Conservation (phyloP, 2,329 filamentous ascomycete species). For the Hypoxylon sp. region DNA sequence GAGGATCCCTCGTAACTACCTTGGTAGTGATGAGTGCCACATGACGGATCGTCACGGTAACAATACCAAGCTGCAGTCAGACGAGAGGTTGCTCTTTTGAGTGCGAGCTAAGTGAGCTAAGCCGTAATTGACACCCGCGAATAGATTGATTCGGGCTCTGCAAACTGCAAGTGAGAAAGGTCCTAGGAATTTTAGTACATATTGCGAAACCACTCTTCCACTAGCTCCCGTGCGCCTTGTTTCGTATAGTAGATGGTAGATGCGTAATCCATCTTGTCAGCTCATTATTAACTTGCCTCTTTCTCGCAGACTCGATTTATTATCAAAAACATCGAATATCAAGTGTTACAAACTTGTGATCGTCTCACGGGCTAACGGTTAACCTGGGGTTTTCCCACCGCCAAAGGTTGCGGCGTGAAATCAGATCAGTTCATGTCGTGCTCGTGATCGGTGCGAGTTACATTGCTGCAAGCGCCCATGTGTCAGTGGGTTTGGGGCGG, state of each 20-base stretch:
- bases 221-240: conserved; percentile 19
- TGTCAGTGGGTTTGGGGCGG: conserved; percentile 37
- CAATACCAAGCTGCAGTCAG: conserved; percentile 36
- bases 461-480: conserved; percentile 44
- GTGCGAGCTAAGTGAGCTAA: conserved; percentile 17
- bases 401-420: conserved; percentile 5
- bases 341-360: conserved; percentile 22
- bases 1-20: conserved; percentile 28
- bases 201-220: conserved; percentile 26
- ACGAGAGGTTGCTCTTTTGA: conserved; percentile 16
- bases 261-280: conserved; percentile 18
- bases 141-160: conserved; percentile 33
- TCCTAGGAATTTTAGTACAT: conserved; percentile 38
- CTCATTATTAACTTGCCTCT: neutral
- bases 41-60: conserved; percentile 39
- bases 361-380: conserved; percentile 5
- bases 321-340: neutral
- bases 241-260: conserved; percentile 11
- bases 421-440: conserved; percentile 46
- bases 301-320: conserved; percentile 1
- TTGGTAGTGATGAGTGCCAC: conserved; percentile 19
- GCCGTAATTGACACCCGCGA: conserved; percentile 20
- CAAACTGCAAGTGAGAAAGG: conserved; percentile 28
- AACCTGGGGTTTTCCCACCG: conserved; percentile 18
- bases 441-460: conserved; percentile 38